Conservation (phyloP, 768 basidiomycete species). For the Nidularia sp. region DNA sequence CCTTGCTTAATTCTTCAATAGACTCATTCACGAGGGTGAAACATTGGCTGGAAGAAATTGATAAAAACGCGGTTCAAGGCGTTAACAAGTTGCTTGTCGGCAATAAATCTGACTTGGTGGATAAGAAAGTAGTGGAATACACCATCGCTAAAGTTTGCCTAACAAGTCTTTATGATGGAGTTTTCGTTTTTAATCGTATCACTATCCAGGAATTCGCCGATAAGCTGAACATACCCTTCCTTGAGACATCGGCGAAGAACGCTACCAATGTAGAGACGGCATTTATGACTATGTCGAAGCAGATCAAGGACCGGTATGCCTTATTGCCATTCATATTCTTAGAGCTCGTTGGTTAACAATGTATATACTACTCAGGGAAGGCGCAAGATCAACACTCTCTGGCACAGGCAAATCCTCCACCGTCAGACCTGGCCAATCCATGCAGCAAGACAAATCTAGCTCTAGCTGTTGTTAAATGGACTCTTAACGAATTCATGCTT, state of each 20-base stretch:
- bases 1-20: conserved; percentile 18
- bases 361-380: conserved; percentile 54
- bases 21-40: conserved; percentile 96
- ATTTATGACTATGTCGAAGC: conserved; percentile 98
- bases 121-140: conserved; percentile 94
- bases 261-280: conserved; percentile 99
- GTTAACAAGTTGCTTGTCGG: conserved; percentile 98
- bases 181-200: background rate
- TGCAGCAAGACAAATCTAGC: conserved; percentile 67
- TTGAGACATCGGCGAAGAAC: conserved; percentile 99
- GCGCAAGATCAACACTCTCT: conserved; percentile 70
- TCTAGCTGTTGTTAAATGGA: conserved; percentile 69
- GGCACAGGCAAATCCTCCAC: conserved; percentile 79
- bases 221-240: conserved; percentile 88
- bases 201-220: conserved; percentile 82
- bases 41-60: conserved; percentile 91
- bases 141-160: conserved; percentile 72
- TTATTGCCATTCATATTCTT: background rate
- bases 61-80: conserved; percentile 94
- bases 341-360: background rate
- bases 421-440: conserved; percentile 79
- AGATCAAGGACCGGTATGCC: conserved; percentile 83
- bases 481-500: no score
- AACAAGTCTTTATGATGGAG: background rate
- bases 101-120: conserved; percentile 97